Evolutionary conservation across 805 yeast genomes (phyloP), one percentile per base, ranked within the genome.

Genomic region (Lachancea waltii): DNA sequence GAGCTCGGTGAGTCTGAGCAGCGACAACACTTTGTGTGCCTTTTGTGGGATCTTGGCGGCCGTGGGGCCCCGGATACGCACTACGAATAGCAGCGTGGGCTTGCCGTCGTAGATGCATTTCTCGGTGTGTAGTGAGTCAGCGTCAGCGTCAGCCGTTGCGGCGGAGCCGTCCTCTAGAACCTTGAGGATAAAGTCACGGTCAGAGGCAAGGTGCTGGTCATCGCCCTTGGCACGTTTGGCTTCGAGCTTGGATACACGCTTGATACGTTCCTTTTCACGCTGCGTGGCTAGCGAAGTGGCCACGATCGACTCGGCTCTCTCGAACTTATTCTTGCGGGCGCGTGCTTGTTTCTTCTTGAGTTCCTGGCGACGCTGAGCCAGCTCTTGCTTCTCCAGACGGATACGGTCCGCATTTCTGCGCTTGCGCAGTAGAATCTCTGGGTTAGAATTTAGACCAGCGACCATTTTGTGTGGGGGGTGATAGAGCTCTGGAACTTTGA

Each of bases 321-420:
- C 62, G 50, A 84, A 84, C 57, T 69, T 78, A 39, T 70, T 66
- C 46, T 68, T 66, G 44, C 67, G 64, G 38, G 53, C 57, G 43
- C 64, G 59, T 46, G 68, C 70, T 56, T 66, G 67, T 46, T 61
- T 62, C 43, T 68, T 63, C 45, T 65, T 68, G 34, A 65, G 69
- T 38, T 68, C 69, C 30, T 64, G 66, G 58, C 72, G 75, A 50
- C 67, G 63, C 45, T 69, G 69, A 11, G 79, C 79, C 39, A 70
- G 70, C 47, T 79, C 83, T 59, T 81, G 90, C 54, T 80, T 83
- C 58, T 79, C 84, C 38, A 82, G 51, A 58, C 87, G 73, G 48
- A 79, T 67, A 59, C 81, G 69, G 58, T 83, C 90, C 43, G 81
- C 82, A 55, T 81, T 75, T 67, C 82, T 84, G 64, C 94, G 77